Conservation (phyloP, 1,139 yeast species). For the Kodamaea alishanica region DNA sequence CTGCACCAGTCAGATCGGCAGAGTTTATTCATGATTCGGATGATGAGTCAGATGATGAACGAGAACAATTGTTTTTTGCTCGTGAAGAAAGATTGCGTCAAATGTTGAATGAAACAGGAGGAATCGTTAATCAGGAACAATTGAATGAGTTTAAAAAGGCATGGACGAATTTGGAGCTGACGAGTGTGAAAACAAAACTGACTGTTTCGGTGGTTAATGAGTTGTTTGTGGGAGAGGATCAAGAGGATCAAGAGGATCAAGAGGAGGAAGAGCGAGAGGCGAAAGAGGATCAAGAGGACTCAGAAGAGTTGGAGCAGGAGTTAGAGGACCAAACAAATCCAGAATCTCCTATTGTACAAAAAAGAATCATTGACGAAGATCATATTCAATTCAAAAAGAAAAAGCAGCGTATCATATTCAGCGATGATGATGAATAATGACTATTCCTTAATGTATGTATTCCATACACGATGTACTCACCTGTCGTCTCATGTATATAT, state of each 20-base stretch:
- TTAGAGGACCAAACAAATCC: neutral
- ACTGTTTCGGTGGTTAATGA: constrained; percentile 27
- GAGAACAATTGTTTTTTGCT: constrained; percentile 51
- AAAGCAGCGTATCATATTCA: constrained; percentile 1
- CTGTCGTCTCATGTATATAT: too few relatives aligned
- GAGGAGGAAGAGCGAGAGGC: too few relatives aligned
- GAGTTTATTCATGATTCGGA: constrained; percentile 62
- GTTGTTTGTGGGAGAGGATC: constrained; percentile 20
- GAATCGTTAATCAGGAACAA: constrained; percentile 37
- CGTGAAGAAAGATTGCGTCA: constrained; percentile 55
- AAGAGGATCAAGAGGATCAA: constrained; percentile 6
- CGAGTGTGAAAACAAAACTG: constrained; percentile 12
- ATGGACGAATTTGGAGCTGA: constrained; percentile 31
- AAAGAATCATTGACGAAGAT: constrained; percentile 10
- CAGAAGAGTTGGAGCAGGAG: neutral
- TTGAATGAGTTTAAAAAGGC: constrained; percentile 36
- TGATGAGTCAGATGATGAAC: constrained; percentile 63
- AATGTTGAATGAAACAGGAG: constrained; percentile 36
- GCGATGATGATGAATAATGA: constrained; percentile 1
- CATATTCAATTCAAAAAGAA: constrained; percentile 8
- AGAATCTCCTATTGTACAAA: neutral
- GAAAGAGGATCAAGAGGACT: neutral
- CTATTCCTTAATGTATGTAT: too few relatives aligned
- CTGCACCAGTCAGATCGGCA: constrained; percentile 35
- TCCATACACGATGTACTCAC: too few relatives aligned